Base-by-base conservation (phyloP, 768 basidiomycete genomes). In the Chiua virens region DNA sequence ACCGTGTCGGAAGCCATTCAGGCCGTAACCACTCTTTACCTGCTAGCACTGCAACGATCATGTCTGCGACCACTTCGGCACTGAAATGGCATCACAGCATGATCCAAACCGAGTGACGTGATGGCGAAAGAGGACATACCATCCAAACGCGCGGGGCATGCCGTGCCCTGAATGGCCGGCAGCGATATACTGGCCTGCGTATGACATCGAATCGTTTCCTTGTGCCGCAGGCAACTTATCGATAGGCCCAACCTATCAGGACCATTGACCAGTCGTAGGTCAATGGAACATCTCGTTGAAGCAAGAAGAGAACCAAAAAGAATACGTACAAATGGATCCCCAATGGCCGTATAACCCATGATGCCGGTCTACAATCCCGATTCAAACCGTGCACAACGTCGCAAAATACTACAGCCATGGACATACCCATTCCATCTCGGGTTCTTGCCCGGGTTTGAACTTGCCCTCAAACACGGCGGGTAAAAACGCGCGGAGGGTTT, bases 401-500 rank as follows among this genome's bases (percentile, higher is more conserved):
- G n/a, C 10, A 20, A 39, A 30, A 11, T 3, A 21, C 27, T 7
- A 7, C 28, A n/a, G 10, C 15, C 15, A 42, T 17, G 18, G 9
- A 69, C 79, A 38, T 44, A 88, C 89, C 90, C 92, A 94, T 76
- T 92, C 88, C 78, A 83, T 81, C 64, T 89, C 87, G 7, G 83
- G 82, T 45, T 80, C 74, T n/a, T 51, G 60, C 4, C 68, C 73
- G 13, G 55, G 58, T 48, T 78, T 76, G 52, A 79, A 86, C 55
- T 76, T 73, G 11, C 71, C 76, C 0, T 82, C 77, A 55, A 86
- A 88, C 6, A 83, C 63, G 0, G 60, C 62, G 0, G 85, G 83
- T 9, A 92, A 65, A 62, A 87, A 90, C 4, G 59, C 66, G n/a
- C 82, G 72, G 54, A 92, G 67, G 3, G 69, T 69, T 34, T 63